Base-by-base conservation (phyloP, 1,284 basidiomycete genomes). In the Anthracocystis setariae region DNA sequence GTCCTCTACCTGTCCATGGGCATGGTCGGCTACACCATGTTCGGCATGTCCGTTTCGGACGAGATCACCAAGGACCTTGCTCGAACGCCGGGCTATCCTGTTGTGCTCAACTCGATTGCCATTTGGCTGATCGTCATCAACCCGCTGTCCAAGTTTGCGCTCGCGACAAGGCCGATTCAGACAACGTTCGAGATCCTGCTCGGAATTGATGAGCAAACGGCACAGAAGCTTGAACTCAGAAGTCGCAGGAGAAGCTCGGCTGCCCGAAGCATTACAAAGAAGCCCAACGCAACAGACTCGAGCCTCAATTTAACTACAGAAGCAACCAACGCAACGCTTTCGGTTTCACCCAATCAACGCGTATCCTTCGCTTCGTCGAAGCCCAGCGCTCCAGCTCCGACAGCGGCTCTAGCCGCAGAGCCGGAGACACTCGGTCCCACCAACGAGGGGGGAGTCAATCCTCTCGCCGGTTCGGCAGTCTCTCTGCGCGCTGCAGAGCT, bases 81-180 rank as follows among this genome's bases (percentile, higher is more conserved):
- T 51, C 85, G 85, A 27, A 91, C 90, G 0, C 87, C 89, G 3
- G 91, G 90, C 15, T 95, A 92, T 82, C 92, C 90, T 48, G 84
- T 86, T 2, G 76, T 84, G 4, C 84, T 97, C 13, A 98, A 95
- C 81, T 85, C 89, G 46, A 72, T 92, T 23, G 90, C 90, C 5
- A 86, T 96, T 44, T 94, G 93, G 91, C 89, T 94, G 85, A 89
- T 98, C 38, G 93, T 94, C 23, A 85, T 96, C 59, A 91, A 90
- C 67, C 68, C 82, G 25, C 54, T 76, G 50, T 89, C 92, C 2
- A 97, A 97, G 83, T 96, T 92, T 82, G 92, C 92, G 3, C 85
- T 97, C 21, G 89, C 89, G 43, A 90, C 90, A 2, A 87, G 93
- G 76, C 95, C 94, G 9, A 46, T 66, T 33, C 74, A 73, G 47